Evolutionary conservation across 495 filamentous ascomycete species (phyloP).

Genomic region (Penicilliopsis zonata): DNA sequence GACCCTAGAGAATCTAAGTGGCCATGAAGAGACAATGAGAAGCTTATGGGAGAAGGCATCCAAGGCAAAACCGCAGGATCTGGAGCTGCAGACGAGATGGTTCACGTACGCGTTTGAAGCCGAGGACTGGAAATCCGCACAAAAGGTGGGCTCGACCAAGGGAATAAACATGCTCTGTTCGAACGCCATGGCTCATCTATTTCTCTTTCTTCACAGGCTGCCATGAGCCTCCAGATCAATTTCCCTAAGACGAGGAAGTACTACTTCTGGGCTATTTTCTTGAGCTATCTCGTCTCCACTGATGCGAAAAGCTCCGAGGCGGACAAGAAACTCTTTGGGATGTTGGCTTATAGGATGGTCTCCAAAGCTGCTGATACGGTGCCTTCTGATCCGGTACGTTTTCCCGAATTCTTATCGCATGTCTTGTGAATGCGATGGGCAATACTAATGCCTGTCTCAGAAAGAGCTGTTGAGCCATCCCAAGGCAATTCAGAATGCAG

Average conservation of each 20-base stretch:
- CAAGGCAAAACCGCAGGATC: conserved; percentile 36
- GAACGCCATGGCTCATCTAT: conserved; percentile 1
- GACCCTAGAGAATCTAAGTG: conserved; percentile 20
- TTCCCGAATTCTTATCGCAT: not conserved
- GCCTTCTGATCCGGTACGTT: conserved; percentile 30
- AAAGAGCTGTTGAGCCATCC: conserved; percentile 30
- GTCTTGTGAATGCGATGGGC: conserved; percentile 1
- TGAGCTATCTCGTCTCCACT: conserved; percentile 29
- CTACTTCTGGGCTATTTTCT: conserved; percentile 46
- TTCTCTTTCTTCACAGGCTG: conserved; percentile 23
- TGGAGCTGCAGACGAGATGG: conserved; percentile 42
- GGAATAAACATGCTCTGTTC: not conserved
- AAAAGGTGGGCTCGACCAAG: conserved; percentile 32
- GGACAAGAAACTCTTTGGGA: conserved; percentile 44
- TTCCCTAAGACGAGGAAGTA: conserved; percentile 45
- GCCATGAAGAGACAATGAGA: conserved; percentile 20
- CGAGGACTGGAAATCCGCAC: conserved; percentile 44
- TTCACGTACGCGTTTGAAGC: conserved; percentile 34
- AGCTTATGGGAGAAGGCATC: conserved; percentile 44
- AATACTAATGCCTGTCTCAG: conserved; percentile 14
- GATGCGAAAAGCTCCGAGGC: conserved; percentile 25
- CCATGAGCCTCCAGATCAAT: conserved; percentile 47
- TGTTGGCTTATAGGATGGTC: conserved; percentile 47
- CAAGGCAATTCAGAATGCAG: conserved; percentile 39
- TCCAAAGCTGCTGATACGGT: conserved; percentile 42